phyloP scores from a whole-genome alignment of 2,329 filamentous ascomycete species.

The Scopulariopsis brevicaulis region DNA sequence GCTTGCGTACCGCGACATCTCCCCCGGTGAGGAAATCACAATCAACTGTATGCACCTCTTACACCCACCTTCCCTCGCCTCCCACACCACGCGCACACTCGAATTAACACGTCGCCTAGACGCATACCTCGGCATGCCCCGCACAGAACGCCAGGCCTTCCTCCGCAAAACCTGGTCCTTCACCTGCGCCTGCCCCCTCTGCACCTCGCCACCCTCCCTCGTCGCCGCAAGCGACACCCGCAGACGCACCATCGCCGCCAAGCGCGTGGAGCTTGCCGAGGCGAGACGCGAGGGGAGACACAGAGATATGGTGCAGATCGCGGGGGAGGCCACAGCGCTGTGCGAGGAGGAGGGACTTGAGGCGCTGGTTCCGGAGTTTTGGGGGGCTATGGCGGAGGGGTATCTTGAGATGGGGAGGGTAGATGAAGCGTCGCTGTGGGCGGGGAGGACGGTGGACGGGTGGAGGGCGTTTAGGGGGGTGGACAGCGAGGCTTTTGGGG shows the following conservation, averaged over 20 bases:
- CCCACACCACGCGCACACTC: not conserved
- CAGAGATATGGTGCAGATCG: slow-evolving; percentile 6
- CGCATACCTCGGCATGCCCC: slow-evolving; percentile 13
- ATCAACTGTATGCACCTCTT: slow-evolving; percentile 19
- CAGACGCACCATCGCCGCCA: slow-evolving; percentile 11
- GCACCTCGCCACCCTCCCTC: slow-evolving; percentile 8
- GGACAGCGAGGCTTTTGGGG: not conserved
- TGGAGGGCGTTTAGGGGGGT: slow-evolving; percentile 9
- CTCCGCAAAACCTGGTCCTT: slow-evolving; percentile 15
- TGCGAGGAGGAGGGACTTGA: slow-evolving; percentile 12
- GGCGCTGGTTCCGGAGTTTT: slow-evolving; percentile 14
- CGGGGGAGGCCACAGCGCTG: slow-evolving; percentile 9
- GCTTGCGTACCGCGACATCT: slow-evolving; percentile 19
- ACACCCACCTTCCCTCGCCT: not conserved
- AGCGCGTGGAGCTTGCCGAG: slow-evolving; percentile 10
- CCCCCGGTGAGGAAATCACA: slow-evolving; percentile 20
- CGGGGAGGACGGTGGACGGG: slow-evolving; percentile 9
- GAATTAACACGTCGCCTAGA: slow-evolving; percentile 9
- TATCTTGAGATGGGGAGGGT: slow-evolving; percentile 12
- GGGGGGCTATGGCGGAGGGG: slow-evolving; percentile 10
- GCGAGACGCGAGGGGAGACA: slow-evolving; percentile 7
- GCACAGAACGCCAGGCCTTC: slow-evolving; percentile 11
- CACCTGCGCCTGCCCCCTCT: slow-evolving; percentile 15
- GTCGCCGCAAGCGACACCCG: slow-evolving; percentile 11
- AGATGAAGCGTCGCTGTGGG: slow-evolving; percentile 10